Evolutionary conservation across 345 rosid species (phyloP), one percentile per base, ranked within the genome.

Genomic region (Punica granatum): DNA sequence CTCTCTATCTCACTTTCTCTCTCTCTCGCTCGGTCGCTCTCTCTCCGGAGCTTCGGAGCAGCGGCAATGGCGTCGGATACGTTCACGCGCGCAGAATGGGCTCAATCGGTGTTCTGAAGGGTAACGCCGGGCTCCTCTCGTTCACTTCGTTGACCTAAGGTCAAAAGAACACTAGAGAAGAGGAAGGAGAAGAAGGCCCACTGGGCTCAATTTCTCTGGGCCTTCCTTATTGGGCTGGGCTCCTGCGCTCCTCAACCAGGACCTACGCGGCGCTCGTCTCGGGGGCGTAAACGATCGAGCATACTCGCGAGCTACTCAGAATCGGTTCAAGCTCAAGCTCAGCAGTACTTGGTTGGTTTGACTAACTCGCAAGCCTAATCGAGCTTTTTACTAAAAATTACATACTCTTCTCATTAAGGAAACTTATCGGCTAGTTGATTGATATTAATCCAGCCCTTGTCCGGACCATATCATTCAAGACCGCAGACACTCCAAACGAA

Each of bases 11-110:
- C 58, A 4, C 28, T n/a, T 30, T 21, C 56, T 49, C n/a, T 21
- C 56, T 23, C 56, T 7, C 25, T 23, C 48, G 11, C 48, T 43
- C 4, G 0, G 48, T 43, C 1, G 58, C 41, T 37, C 41, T 37
- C 41, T 56, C 25, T 56, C 61, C 61, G 61, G 33, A 10, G 61
- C 33, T 56, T 30, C 61, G 32, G 61, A n/a, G 30, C 28, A n/a
- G 58, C 58, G 58, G 58, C 58, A n/a, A 56, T 56, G 61, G 61
- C 61, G 61, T 28, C 61, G 30, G 61, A 56, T 13, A 7, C 58
- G 51, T 46, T 46, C n/a, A 23, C 44, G 44, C 44, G 44, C 44
- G 53, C 6, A 48, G 53, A 21, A 48, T 48, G 3, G 12, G 59
- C 30, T 53, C 59, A 7, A 30, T 53, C 59, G 30, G 28, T 3